A percentile compares a stretch with the other conserved stretches of the same genome.
These are phyloP conservation scores for Coemansia interrupta DNA, from an alignment of 192 early-diverging fungal species.

Conservation along the genomic window DNA sequence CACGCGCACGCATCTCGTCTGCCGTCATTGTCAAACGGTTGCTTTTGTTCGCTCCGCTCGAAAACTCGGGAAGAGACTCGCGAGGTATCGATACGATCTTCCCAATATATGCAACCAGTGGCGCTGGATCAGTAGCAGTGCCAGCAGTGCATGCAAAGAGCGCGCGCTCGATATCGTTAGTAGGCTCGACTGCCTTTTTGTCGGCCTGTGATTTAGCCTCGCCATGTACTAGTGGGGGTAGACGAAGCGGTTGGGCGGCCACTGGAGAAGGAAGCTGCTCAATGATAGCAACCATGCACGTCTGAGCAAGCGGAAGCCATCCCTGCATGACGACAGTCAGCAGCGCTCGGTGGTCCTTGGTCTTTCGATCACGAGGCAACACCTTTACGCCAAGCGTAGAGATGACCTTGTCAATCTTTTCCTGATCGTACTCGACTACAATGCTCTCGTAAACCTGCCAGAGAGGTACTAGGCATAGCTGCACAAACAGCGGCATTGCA, in stretches of 20 bases:
- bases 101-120: slow-evolving; percentile 82
- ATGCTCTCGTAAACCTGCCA: slow-evolving; percentile 92
- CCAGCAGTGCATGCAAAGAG: slow-evolving; percentile 70
- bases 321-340: slow-evolving; percentile 83
- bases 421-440: slow-evolving; percentile 64
- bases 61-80: slow-evolving; percentile 64
- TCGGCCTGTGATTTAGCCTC: slow-evolving; percentile 19
- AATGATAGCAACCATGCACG: slow-evolving; percentile 81
- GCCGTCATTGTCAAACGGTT: slow-evolving; percentile 69
- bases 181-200: slow-evolving; percentile 45
- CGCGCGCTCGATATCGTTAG: slow-evolving; percentile 64
- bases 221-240: slow-evolving; percentile 73
- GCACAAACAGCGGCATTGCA: slow-evolving; percentile 83
- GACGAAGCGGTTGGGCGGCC: slow-evolving; percentile 72
- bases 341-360: slow-evolving; percentile 74
- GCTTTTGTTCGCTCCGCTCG: slow-evolving; percentile 40
- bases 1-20: slow-evolving; percentile 85
- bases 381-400: slow-evolving; percentile 83
- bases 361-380: slow-evolving; percentile 80
- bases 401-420: slow-evolving; percentile 91
- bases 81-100: slow-evolving; percentile 90
- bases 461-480: slow-evolving; percentile 89
- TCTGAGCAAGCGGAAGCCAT: slow-evolving; percentile 91
- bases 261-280: slow-evolving; percentile 86
- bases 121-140: slow-evolving; percentile 42